These are phyloP conservation scores for Aspergillus affinis DNA, from an alignment of 495 filamentous ascomycete genomes.

Conservation along the genomic window DNA sequence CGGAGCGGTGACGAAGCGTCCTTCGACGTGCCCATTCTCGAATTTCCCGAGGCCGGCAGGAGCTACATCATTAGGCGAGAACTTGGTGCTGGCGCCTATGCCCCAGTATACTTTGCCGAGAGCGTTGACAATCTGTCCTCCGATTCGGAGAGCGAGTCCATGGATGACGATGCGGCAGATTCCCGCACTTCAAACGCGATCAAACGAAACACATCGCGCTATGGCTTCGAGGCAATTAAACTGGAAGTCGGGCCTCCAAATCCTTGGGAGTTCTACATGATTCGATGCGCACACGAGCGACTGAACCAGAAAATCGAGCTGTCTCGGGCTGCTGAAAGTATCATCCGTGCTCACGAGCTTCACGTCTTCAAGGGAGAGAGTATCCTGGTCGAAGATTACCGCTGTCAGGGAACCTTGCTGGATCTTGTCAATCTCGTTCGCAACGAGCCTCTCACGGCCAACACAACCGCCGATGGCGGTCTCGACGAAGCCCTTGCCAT, in stretches of 20 bases:
- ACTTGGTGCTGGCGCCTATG: constrained; percentile 89
- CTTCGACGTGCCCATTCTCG: constrained; percentile 64
- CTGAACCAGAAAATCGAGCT: constrained; percentile 49
- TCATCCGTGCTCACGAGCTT: constrained; percentile 80
- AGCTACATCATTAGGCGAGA: constrained; percentile 81
- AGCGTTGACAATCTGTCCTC: constrained; percentile 52
- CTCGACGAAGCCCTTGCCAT: constrained; percentile 89
- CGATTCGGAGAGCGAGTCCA: constrained; percentile 49
- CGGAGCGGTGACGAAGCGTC: constrained; percentile 51
- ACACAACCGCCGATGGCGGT: constrained; percentile 52
- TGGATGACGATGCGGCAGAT: constrained; percentile 22
- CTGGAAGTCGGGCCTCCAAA: constrained; percentile 81
- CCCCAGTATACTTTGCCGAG: constrained; percentile 88
- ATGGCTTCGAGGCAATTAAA: constrained; percentile 79
- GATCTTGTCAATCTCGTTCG: constrained; percentile 87
- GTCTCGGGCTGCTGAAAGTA: constrained; percentile 65
- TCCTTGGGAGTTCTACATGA: constrained; percentile 96
- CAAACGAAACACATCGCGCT: constrained; percentile 37
- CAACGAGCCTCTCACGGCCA: constrained; percentile 53
- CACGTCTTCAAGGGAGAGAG: constrained; percentile 84
- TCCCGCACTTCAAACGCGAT: constrained; percentile 13
- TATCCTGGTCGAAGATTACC: constrained; percentile 84
- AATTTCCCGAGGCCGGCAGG: constrained; percentile 58
- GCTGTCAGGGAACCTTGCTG: constrained; percentile 86
- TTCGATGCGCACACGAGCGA: constrained; percentile 74